Base-by-base conservation (phyloP, 2,329 filamentous ascomycete species). In the Apiospora sp. region DNA sequence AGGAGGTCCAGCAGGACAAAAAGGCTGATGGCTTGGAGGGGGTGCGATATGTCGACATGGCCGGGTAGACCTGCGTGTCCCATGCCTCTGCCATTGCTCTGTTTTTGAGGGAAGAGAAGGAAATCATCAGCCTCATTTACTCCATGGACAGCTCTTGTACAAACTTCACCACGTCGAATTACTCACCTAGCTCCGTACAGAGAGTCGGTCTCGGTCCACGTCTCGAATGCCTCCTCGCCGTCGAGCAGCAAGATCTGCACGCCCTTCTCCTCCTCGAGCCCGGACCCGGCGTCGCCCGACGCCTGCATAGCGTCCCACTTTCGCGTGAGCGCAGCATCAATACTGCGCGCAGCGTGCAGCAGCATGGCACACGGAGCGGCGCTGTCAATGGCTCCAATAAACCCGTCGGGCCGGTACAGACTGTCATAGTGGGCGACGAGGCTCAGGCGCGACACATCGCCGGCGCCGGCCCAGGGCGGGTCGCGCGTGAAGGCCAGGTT, bases 351-450 rank as follows among this genome's bases (percentile, higher is more conserved):
- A 16, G 92, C 91, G 81, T 98, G 94, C 90, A 99, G 89, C 73
- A 99, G 87, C 88, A 98, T 95, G 0, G 96, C 96, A 82, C 96
- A 98, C 13, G 96, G 95, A 24, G 94, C 96, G 1, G 96, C 96
- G 78, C 94, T 98, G 80, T 99, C 96, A 19, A 91, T 97, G 0
- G 96, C 96, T 0, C 96, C 96, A 73, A 99, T 93, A 81, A 99
- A 99, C 0, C 95, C 96, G 74, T 91, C 85, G 0, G 95, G 96
- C 37, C 86, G 86, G 72, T 93, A 87, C 83, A 97, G 93, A 80
- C 92, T 95, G 79, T 99, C 96, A 81, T 98, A 98, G 81, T 99
- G 96, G 54, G 96, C 96, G 8, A 96, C 96, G 71, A 99, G 87
- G 19, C 94, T 96, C 79, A 98, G 84, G 68, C 95, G 87, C 58